These are phyloP conservation scores for Cladosporium cucumerinum DNA, from an alignment of 2,329 filamentous ascomycete genomes.

Conservation along the genomic window DNA sequence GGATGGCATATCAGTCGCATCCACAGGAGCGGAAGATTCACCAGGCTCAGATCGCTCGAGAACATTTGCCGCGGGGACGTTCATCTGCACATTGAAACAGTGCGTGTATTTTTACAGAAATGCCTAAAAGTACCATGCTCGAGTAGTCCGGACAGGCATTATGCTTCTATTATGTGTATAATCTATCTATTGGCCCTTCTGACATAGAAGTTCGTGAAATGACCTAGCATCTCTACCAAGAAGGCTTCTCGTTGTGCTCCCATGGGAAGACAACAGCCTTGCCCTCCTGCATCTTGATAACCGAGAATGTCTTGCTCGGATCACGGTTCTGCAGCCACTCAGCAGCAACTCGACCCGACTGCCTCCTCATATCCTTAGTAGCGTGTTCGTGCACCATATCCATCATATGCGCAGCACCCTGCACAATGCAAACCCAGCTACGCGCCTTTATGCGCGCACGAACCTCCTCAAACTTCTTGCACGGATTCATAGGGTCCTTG, in stretches of 20 bases:
- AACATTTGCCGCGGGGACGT: neutral
- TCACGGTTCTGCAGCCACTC: conserved; percentile 32
- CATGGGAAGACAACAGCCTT: conserved; percentile 18
- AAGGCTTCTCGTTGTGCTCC: conserved; percentile 12
- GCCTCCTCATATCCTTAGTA: conserved; percentile 31
- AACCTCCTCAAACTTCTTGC: conserved; percentile 30
- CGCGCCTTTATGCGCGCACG: conserved; percentile 38
- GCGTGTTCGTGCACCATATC: conserved; percentile 30
- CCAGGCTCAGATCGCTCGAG: neutral
- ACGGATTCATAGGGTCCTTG: conserved; percentile 36
- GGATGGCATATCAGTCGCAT: neutral
- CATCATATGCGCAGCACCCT: conserved; percentile 42
- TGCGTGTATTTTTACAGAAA: neutral
- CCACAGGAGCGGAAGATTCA: neutral
- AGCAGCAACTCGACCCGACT: conserved; percentile 36
- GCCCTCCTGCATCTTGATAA: conserved; percentile 18
- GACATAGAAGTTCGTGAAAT: neutral
- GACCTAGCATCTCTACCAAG: neutral
- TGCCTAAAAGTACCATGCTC: neutral
- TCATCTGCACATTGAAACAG: neutral
- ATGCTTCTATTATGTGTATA: neutral
- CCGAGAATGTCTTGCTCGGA: conserved; percentile 18
- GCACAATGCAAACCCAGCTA: conserved; percentile 37
- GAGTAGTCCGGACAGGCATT: neutral
- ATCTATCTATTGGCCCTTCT: neutral